Conservation (phyloP, 148 eudicot genomes). For the Vaccinium myrtillus region DNA sequence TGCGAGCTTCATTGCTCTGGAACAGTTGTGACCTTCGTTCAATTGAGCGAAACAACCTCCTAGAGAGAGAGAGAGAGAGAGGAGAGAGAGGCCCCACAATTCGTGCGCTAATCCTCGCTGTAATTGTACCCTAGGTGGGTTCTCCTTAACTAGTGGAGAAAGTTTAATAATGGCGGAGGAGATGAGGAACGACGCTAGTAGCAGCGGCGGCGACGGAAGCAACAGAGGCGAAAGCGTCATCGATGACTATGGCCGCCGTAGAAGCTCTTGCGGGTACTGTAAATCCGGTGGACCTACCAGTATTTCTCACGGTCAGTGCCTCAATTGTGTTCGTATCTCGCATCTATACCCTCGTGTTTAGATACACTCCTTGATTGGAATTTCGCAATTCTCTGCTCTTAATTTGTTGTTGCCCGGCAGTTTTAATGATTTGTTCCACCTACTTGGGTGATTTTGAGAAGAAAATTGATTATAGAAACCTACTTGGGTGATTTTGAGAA, state of each 20-base stretch:
- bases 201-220: conserved; percentile 11
- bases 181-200: conserved; percentile 58
- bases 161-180: conserved; percentile 24
- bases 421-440: background rate
- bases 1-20: background rate
- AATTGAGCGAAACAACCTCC: background rate
- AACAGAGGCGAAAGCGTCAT: conserved; percentile 52
- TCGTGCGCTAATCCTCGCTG: background rate
- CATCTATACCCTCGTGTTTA: background rate
- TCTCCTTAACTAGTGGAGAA: background rate
- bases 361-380: background rate
- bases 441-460: background rate
- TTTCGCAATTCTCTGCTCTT: conserved; percentile 3
- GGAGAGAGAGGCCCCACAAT: background rate
- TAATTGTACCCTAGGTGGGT: background rate
- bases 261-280: conserved; percentile 83
- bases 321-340: background rate
- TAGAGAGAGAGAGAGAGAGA: conserved; percentile 18
- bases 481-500: background rate
- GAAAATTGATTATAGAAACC: background rate
- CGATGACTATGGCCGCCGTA: conserved; percentile 62
- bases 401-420: background rate
- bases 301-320: conserved; percentile 66
- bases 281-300: conserved; percentile 67
- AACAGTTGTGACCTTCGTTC: background rate